These are phyloP conservation scores for Boletus hoseneyae DNA, from an alignment of 1,284 basidiomycete species.

Conservation along the genomic window DNA sequence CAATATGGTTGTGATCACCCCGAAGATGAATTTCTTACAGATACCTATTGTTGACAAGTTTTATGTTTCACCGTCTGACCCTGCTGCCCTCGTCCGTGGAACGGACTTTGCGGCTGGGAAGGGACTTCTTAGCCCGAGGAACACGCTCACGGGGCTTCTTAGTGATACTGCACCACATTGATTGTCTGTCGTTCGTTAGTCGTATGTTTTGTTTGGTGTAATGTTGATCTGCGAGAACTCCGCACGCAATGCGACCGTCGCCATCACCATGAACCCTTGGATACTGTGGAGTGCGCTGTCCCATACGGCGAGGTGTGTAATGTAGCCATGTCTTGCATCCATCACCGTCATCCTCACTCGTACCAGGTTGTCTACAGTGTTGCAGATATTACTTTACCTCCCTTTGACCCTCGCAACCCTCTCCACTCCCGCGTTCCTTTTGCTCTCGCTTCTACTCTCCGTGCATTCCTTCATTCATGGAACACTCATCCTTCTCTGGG, in stretches of 20 bases:
- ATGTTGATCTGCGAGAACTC: too few species aligned
- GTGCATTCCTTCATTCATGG: slow-evolving; percentile 74
- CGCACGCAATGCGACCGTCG: too few species aligned
- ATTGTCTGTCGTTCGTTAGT: too few species aligned
- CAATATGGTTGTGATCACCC: slow-evolving; percentile 87
- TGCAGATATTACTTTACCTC: slow-evolving; percentile 80
- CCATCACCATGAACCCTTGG: slow-evolving; percentile 45
- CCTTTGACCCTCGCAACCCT: slow-evolving; percentile 80
- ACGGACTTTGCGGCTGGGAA: slow-evolving; percentile 75
- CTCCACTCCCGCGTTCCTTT: slow-evolving; percentile 73
- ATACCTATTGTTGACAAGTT: slow-evolving; percentile 93
- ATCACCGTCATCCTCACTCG: slow-evolving; percentile 2
- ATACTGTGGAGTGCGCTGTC: slow-evolving; percentile 65
- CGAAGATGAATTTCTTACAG: slow-evolving; percentile 92
- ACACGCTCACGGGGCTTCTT: slow-evolving; percentile 20
- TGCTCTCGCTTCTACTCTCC: slow-evolving; percentile 76
- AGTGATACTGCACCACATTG: too few species aligned
- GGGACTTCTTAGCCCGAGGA: slow-evolving; percentile 59
- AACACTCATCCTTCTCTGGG: slow-evolving; percentile 63
- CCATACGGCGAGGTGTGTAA: slow-evolving; percentile 60
- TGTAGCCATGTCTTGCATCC: background rate
- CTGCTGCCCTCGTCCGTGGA: slow-evolving; percentile 57
- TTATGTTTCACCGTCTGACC: slow-evolving; percentile 77
- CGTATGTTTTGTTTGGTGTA: too few species aligned
- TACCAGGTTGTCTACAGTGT: slow-evolving; percentile 64